Base-by-base conservation (phyloP, 2,329 filamentous ascomycete genomes). In the Aspergillus niger region DNA sequence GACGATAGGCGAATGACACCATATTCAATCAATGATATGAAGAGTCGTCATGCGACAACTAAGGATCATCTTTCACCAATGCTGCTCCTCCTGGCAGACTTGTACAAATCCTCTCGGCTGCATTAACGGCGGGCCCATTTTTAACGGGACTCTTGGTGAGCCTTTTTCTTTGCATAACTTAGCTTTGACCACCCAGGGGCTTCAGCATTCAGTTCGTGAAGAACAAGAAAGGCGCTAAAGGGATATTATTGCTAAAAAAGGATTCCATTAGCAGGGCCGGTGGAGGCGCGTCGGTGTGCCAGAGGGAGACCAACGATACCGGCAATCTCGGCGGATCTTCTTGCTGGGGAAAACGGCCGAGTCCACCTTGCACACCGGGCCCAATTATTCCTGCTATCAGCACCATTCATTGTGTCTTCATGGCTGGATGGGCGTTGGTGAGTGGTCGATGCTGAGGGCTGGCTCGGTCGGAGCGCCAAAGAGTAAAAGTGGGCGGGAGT, bases 271-370 rank as follows among this genome's bases (percentile, higher is more conserved):
- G 41, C 11, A 13, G 15, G 10, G 41, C 20, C 13, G 20, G 44
- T 48, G 44, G 44, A 48, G 41, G 44, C 13, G 39, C n/a, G 20
- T 26, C 41, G 17, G 44, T 26, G 47, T 28, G 15, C 26, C 15
- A 49, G 24, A 30, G 47, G 8, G 24, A 30, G 5, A 17, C 47
- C 47, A 49, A 26, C 7, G 47, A 48, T 20, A n/a, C 26, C 47
- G 47, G 47, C 26, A 49, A 49, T 49, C 32, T 49, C 47, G 47
- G 47, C 24, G 47, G 47, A n/a, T 49, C 47, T n/a, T 49, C 47
- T 49, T 28, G 47, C 47, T 49, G 47, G 47, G 47, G 47, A 49
- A 49, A 49, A 49, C 47, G 47, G 47, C 47, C 47, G 47, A 28
- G 24, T 48, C 44, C 44, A 48, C 44, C 7, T 15, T 48, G 13